Conservation (phyloP, 768 basidiomycete genomes). For the Suillus americanus region DNA sequence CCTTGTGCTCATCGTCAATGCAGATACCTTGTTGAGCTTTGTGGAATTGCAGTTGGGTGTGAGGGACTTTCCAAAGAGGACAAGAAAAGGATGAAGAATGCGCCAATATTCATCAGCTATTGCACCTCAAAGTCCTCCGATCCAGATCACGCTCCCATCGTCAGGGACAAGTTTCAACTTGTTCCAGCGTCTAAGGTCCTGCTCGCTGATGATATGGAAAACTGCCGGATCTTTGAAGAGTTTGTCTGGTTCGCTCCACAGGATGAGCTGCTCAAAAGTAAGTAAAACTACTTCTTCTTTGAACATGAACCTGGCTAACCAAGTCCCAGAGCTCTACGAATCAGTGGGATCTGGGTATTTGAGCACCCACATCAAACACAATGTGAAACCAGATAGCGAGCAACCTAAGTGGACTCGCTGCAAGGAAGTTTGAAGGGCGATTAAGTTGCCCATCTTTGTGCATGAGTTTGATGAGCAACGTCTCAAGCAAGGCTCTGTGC, state of each 20-base stretch:
- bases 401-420: conserved; percentile 37
- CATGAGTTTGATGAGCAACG: conserved; percentile 72
- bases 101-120: conserved; percentile 68
- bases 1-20: conserved; percentile 4
- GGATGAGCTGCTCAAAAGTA: conserved; percentile 86
- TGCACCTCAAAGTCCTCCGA: conserved; percentile 38
- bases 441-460: conserved; percentile 81
- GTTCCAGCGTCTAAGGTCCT: conserved; percentile 64
- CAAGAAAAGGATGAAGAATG: conserved; percentile 57
- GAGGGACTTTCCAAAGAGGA: conserved; percentile 39
- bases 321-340: conserved; percentile 60
- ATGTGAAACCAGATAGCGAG: conserved; percentile 56
- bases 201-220: conserved; percentile 79
- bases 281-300: neutral
- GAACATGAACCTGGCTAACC: neutral
- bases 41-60: conserved; percentile 74
- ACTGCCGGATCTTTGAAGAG: conserved; percentile 70
- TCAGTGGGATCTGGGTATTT: conserved; percentile 70
- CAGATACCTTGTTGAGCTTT: conserved; percentile 79
- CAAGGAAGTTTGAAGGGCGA: conserved; percentile 51
- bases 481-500: conserved; percentile 46
- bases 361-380: conserved; percentile 68
- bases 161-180: conserved; percentile 55
- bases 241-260: conserved; percentile 73
- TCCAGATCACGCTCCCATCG: conserved; percentile 28